Conservation (phyloP, 371 early-diverging fungal species). For the Saksenaea oblongispora region DNA sequence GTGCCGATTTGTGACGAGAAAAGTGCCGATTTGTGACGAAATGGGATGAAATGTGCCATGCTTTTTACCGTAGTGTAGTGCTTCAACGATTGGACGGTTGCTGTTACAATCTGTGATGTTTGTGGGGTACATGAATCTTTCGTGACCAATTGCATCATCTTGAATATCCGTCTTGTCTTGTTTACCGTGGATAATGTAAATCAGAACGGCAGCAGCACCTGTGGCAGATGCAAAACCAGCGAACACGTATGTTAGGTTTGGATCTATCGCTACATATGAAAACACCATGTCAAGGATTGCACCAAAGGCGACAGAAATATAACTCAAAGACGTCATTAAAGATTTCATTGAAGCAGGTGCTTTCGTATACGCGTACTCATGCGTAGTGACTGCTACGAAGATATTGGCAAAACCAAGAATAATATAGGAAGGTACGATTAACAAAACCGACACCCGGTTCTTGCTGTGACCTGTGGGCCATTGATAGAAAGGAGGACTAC, state of each 20-base stretch:
- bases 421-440: too few species aligned
- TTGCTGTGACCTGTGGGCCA: too few species aligned
- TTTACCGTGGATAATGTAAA: slow-evolving; percentile 14
- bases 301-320: slow-evolving; percentile 61
- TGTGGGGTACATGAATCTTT: too few species aligned
- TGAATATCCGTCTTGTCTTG: slow-evolving; percentile 17
- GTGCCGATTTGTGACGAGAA: too few species aligned
- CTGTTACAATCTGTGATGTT: too few species aligned
- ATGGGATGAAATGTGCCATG: too few species aligned
- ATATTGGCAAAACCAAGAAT: too few species aligned
- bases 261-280: slow-evolving; percentile 56
- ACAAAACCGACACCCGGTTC: too few species aligned
- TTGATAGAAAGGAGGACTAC: too few species aligned
- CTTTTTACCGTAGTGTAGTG: too few species aligned
- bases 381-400: slow-evolving; percentile 64
- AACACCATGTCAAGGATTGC: slow-evolving; percentile 56
- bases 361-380: slow-evolving; percentile 67
- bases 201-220: slow-evolving; percentile 10
- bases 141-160: slow-evolving; percentile 18
- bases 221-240: slow-evolving; percentile 26
- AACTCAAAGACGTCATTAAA: slow-evolving; percentile 58
- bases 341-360: slow-evolving; percentile 66
- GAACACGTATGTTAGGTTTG: slow-evolving; percentile 56
- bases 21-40: too few species aligned
- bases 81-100: too few species aligned